Evolutionary conservation across 805 yeast genomes (phyloP), one percentile per base, ranked within the genome.

Genomic region (Osmozyma mogii): DNA sequence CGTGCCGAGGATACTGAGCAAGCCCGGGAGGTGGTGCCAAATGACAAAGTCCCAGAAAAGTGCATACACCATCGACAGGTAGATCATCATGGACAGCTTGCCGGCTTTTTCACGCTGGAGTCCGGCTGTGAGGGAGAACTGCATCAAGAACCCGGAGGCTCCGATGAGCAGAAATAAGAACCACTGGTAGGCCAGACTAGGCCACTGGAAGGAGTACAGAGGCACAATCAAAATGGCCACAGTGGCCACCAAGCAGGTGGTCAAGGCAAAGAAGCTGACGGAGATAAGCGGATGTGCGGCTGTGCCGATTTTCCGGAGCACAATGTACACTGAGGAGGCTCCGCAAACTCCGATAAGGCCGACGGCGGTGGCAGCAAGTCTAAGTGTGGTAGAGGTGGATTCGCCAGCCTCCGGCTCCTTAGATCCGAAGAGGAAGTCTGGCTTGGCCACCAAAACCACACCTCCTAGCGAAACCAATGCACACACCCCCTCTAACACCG

Each of bases 41-140:
- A 85, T 57, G 1, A 74, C 25, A 20, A 73, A 58, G 49, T 87
- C 96, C 74, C 88, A 78, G 18, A 81, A 34, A 11, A 84, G 58
- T 0, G 95, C 89, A 56, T 79, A 84, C 2, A 87, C 58, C 65
- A 87, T 68, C 46, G 78, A 84, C 2, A 87, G 68, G 50, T 88
- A 88, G 2, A 71, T 58, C 74, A 84, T 77, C 36, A 83, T 66
- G 9, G 88, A 67, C 0, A 87, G 84, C 33, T 82, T 68, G 4
- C 85, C 75, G 0, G 95, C 94, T 30, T 63, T 61, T 38, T 83
- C 95, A 31, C 84, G 63, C 50, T 84, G 94, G 29, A 87, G 70
- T 1, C 95, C 96, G 6, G 84, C 75, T 0, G 96, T 83, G 27
- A 83, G 54, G 21, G 78, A 58, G 45, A 76, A 78, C 52, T 88